Evolutionary conservation across 129 eudicot genomes (phyloP).

Genomic region (Lactuca sativa): DNA sequence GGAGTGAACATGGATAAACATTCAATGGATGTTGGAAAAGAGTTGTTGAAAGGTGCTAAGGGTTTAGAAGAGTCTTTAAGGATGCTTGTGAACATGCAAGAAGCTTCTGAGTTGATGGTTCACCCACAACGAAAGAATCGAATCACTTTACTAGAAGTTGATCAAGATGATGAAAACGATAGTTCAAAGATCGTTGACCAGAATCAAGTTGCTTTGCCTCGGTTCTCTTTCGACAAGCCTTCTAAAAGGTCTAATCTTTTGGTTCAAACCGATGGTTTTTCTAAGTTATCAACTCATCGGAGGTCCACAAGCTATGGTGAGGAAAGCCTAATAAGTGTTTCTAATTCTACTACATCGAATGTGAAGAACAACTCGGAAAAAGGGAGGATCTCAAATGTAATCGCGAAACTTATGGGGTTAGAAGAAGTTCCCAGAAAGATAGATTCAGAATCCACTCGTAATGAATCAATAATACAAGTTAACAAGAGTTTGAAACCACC

Average conservation of each 20-base stretch:
- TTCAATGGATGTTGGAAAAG: conserved; percentile 73
- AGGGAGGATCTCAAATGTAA: conserved; percentile 74
- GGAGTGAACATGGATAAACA: conserved; percentile 44
- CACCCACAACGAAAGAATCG: conserved; percentile 49
- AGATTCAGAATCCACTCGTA: conserved; percentile 18
- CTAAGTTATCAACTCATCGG: conserved; percentile 20
- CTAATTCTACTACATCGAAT: conserved; percentile 28
- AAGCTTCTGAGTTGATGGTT: conserved; percentile 55
- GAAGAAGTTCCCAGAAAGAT: conserved; percentile 56
- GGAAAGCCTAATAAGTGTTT: conserved; percentile 33
- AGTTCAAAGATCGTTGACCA: conserved; percentile 26
- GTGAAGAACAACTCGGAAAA: conserved; percentile 37
- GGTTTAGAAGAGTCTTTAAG: conserved; percentile 83
- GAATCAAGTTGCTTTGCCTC: conserved; percentile 59
- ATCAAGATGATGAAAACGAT: conserved; percentile 50
- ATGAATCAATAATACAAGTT: conserved; percentile 22
- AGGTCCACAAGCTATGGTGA: conserved; percentile 26
- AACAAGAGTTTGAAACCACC: conserved; percentile 16
- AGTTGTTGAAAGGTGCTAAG: conserved; percentile 75
- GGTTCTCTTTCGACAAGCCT: conserved; percentile 74
- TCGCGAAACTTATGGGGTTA: conserved; percentile 93
- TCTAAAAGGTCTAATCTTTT: conserved; percentile 37
- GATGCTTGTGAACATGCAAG: conserved; percentile 87
- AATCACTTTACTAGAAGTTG: conserved; percentile 63
- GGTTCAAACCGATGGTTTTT: conserved; percentile 27